Base-by-base conservation (phyloP, 495 filamentous ascomycete genomes). In the Xylaria nigripes region DNA sequence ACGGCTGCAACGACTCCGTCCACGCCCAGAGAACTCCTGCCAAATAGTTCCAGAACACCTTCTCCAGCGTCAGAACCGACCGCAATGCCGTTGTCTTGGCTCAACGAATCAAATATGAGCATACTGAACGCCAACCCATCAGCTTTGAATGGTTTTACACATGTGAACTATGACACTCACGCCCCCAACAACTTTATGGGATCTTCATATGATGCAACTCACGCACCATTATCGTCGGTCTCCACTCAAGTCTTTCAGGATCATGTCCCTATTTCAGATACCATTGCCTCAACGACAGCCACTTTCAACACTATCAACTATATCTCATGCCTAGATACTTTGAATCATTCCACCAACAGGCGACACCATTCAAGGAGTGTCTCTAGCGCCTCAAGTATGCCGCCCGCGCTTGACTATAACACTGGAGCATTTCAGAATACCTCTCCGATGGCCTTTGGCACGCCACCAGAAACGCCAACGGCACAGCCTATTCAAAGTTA, bases 321-420 rank as follows among this genome's bases (percentile, higher is more conserved):
- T 18, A 32, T 57, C n/a, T 30, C 47, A 23, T 57, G 43, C 19
- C 24, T 57, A 13, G 54, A 57, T 8, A 25, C 41, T 5, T 40
- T 45, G 19, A 44, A 30, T 30, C 54, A 57, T 8, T 18, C 47
- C 23, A 32, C 25, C 25, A 23, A 32, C 23, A 22, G 54, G 24
- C 47, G 54, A 32, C 47, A 51, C 19, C 54, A 57, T 47, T 50
- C 54, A 9, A 46, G 54, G 43, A 57, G 54, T 10, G 48, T 51
- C 30, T 57, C 54, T n/a, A 57, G 54, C 27, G 42, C 36, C 3
- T 57, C 54, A 32, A 57, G 54, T 19, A 50, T 57, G 22, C 47
- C 46, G 6, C 51, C 54, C 22, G 54, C 24, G 7, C 50, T 46
- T 19, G 54, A 50, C 1, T 57, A 51, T 51, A 32, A 40, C 10